These are phyloP conservation scores for Penicillium frequentans DNA, from an alignment of 2,329 filamentous ascomycete genomes.

Conservation along the genomic window DNA sequence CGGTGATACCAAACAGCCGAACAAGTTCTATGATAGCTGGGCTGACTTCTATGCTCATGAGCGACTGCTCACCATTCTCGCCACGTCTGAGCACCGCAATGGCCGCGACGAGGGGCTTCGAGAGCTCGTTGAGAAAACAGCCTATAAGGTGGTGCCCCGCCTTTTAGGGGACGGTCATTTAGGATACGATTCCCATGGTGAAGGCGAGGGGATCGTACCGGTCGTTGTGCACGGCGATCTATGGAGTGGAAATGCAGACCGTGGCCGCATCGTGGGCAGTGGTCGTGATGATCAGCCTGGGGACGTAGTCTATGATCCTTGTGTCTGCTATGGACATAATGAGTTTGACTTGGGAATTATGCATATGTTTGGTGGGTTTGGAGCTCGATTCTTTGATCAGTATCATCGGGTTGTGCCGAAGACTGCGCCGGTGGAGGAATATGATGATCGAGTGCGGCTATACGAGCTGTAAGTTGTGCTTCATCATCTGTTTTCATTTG, in stretches of 20 bases:
- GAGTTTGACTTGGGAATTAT: constrained; percentile 95
- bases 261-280: constrained; percentile 59
- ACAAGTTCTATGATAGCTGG: constrained; percentile 72
- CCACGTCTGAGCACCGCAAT: constrained; percentile 59
- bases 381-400: constrained; percentile 67
- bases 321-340: constrained; percentile 77
- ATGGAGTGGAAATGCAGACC: constrained; percentile 84
- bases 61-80: constrained; percentile 66
- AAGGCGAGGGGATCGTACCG: constrained; percentile 62
- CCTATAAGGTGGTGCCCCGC: constrained; percentile 66
- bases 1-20: constrained; percentile 79
- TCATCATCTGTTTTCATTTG: background rate
- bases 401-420: constrained; percentile 75
- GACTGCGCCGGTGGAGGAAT: constrained; percentile 77
- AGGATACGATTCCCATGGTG: constrained; percentile 44
- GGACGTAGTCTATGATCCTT: constrained; percentile 80
- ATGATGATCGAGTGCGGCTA: constrained; percentile 75
- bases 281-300: constrained; percentile 53
- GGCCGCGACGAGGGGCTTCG: constrained; percentile 64
- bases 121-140: constrained; percentile 64
- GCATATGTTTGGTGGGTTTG: constrained; percentile 94
- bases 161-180: constrained; percentile 70
- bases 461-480: constrained; percentile 72
- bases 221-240: constrained; percentile 88
- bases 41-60: constrained; percentile 81